Conservation (phyloP, 2,329 filamentous ascomycete genomes). For the Phyllosticta paracitricarpa region DNA sequence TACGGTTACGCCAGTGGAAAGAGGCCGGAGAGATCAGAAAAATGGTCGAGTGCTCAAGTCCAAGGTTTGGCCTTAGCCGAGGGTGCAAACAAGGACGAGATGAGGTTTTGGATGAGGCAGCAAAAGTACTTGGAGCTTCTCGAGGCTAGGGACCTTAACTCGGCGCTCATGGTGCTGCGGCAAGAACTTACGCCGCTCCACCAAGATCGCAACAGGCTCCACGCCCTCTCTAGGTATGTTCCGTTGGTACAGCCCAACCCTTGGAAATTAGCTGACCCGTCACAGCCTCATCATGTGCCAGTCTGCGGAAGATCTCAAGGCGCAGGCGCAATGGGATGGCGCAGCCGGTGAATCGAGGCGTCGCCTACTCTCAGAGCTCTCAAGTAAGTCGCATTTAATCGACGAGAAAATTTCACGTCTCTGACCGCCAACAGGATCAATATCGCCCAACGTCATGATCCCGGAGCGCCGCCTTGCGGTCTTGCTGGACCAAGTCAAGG, state of each 20-base stretch:
- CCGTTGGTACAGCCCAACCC: background rate
- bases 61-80: conserved; percentile 62
- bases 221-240: conserved; percentile 63
- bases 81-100: conserved; percentile 63
- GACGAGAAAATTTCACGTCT: background rate
- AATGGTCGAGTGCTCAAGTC: conserved; percentile 18
- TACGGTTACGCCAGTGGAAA: conserved; percentile 22
- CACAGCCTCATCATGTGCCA: conserved; percentile 77
- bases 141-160: conserved; percentile 61
- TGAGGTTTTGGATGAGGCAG: conserved; percentile 81
- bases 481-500: conserved; percentile 74
- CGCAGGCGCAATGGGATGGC: conserved; percentile 76
- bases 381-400: conserved; percentile 48
- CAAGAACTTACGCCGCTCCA: conserved; percentile 80
- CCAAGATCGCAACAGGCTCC: conserved; percentile 65
- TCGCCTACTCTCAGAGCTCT: conserved; percentile 67
- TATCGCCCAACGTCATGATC: conserved; percentile 94
- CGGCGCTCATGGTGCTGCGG: conserved; percentile 73
- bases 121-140: conserved; percentile 93
- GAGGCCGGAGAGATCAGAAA: conserved; percentile 20
- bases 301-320: conserved; percentile 63
- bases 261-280: conserved; percentile 15
- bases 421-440: conserved; percentile 51
- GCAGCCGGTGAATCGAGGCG: conserved; percentile 65
- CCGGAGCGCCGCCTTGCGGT: conserved; percentile 79